Evolutionary conservation across 202 grass and related monocot species (phyloP), one percentile per base, ranked within the genome.

Genomic region (Carex arenaria): DNA sequence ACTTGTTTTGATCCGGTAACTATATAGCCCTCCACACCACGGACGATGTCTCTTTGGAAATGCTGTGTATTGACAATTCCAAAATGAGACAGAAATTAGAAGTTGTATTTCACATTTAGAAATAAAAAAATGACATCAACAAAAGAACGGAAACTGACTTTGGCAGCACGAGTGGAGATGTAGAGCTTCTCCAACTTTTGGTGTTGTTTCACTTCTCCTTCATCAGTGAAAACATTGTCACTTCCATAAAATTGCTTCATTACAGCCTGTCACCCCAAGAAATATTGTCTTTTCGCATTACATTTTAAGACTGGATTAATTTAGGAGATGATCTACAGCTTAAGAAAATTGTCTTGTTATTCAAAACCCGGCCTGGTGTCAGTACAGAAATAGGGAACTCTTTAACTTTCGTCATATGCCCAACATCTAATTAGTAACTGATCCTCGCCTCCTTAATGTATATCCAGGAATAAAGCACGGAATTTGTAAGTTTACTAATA

Each of bases 41-140:
- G 90, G 67, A 98, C 95, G 81, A 95, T 82, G 81, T 98, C 95
- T 81, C 92, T 95, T 98, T 98, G 95, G 76, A 95, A 98, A 95
- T 93, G 92, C 95, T 98, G 86, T 88, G 62, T 85, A 52, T 84
- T 84, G 68, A 88, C 79, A 78, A 85, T 89, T 73, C 11, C 1
- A 6, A 86, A 70, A 80, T 47, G 9, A 73, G 62, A 47, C 5
- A 40, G 14, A 82, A 81, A 67, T 26, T 38, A 31, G 5, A 67
- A 79, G 49, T 67, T 45, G 30, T 4, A 81, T 38, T 86, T 22
- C 28, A 56, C 74, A 55, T 55, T 23, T 63, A 83, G 19, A 86
- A 23, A 64, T 10, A 18, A 49, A 32, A 32, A 68, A 67, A 30
- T 64, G 32, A 60, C 8, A 64, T 53, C 61, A 26, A 65, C 6